Percentiles rank a stretch among this genome's conserved stretches.
Conservation (phyloP, 2,329 filamentous ascomycete genomes). For the Cladosporium velox region DNA sequence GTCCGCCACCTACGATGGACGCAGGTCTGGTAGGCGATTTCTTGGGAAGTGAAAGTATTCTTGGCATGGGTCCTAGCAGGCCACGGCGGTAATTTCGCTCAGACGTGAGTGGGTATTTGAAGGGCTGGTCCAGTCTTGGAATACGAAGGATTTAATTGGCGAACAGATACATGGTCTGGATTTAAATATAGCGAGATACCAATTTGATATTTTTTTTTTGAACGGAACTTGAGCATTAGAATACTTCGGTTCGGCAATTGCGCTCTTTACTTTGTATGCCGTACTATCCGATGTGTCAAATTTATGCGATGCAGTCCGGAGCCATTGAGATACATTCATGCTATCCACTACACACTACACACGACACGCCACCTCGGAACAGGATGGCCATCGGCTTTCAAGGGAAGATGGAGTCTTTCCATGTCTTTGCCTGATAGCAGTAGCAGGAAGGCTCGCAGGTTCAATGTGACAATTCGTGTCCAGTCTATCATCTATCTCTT, state of each 20-base stretch:
- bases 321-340: neutral
- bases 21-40: conserved; percentile 36
- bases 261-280: neutral
- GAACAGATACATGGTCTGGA: neutral
- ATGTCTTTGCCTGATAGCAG: neutral
- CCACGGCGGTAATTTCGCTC: neutral
- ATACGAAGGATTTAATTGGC: neutral
- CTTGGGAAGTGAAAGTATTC: conserved; percentile 39
- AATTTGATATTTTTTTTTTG: conserved; percentile 12
- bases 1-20: conserved; percentile 21
- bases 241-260: no score
- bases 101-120: neutral
- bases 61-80: conserved; percentile 28
- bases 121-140: neutral
- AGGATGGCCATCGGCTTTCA: no score
- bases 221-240: neutral
- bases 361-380: neutral
- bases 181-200: conserved; percentile 19
- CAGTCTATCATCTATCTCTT: neutral
- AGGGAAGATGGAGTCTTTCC: neutral
- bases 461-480: neutral
- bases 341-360: neutral
- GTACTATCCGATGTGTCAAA: neutral
- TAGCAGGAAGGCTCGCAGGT: neutral
- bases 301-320: neutral